Base-by-base conservation (phyloP, 202 grass and related monocot species). In the Schoenoplectus triqueter region DNA sequence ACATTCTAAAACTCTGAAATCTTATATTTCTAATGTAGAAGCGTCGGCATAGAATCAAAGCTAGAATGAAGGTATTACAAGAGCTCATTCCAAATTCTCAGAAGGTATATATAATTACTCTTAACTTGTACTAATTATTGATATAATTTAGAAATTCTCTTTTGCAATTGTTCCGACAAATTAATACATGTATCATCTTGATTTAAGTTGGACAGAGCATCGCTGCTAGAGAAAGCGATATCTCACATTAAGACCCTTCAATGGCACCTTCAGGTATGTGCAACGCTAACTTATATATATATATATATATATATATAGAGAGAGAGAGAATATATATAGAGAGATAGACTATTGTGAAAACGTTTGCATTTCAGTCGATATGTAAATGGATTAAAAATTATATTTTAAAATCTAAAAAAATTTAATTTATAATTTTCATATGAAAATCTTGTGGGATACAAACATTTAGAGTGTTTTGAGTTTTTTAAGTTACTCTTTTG, bases 221-320 rank as follows among this genome's bases (percentile, higher is more conserved):
- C 77, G 63, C 39, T 80, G 13, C 77, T 80, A 44, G 77, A 80
- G 0, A 80, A 62, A 47, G 77, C 13, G 7, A 80, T 80, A 64
- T 63, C 56, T 62, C 54, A 18, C 39, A 80, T 80, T 42, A 80
- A 80, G 22, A 42, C 13, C 31, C 77, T 80, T 61, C 56, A 80
- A 64, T 44, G 31, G 59, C 19, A 80, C 7, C 18, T 64, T 64
- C 77, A 80, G 77, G 77, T 80, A 80, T 44, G 8, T 80, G 21
- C 22, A 67, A 31, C 31, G 31, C 31, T 31, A 31, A 31, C 31
- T 31, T 31, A 31, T 31, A 31, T 31, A 31, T 31, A 31, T 31
- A 31, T 31, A 31, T n/a, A n/a, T n/a, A n/a, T n/a, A n/a, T n/a
- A n/a, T n/a, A n/a, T n/a, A n/a, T n/a, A n/a, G n/a, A n/a, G n/a